These are phyloP conservation scores for Meira nashicola DNA, from an alignment of 1,284 basidiomycete species.

Conservation along the genomic window DNA sequence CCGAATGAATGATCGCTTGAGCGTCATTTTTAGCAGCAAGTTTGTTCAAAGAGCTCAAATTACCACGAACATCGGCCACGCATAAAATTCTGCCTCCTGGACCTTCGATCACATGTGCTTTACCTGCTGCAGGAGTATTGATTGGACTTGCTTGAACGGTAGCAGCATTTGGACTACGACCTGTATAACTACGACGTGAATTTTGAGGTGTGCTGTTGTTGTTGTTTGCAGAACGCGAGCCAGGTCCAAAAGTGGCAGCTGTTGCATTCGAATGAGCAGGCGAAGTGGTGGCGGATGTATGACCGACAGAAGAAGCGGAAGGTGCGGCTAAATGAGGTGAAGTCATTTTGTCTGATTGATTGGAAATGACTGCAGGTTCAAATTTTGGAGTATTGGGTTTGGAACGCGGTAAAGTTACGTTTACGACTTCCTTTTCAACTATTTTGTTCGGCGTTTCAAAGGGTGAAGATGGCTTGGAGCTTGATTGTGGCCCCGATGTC, in stretches of 20 bases:
- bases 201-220: too few relatives aligned
- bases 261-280: constrained; percentile 20
- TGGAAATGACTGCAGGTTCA: too few relatives aligned
- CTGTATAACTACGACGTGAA: not conserved
- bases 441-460: too few relatives aligned
- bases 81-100: constrained; percentile 76
- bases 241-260: constrained; percentile 12
- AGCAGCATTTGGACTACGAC: not conserved
- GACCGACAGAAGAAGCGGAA: not conserved
- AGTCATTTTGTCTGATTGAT: not conserved
- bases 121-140: constrained; percentile 3
- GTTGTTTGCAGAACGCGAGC: not conserved
- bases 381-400: not conserved
- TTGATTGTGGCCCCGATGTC: not conserved
- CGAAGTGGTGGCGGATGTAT: constrained; percentile 9
- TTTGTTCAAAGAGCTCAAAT: constrained; percentile 79
- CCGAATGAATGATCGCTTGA: constrained; percentile 79
- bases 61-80: constrained; percentile 77
- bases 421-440: not conserved
- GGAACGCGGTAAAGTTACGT: not conserved
- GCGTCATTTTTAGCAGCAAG: constrained; percentile 88
- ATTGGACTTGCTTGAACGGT: not conserved
- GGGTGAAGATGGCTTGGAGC: not conserved
- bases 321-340: constrained; percentile 4
- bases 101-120: constrained; percentile 43